Percentiles rank a stretch among this genome's conserved stretches.
These are phyloP conservation scores for Fusarium clavum DNA, from an alignment of 2,329 filamentous ascomycete genomes.

Conservation along the genomic window DNA sequence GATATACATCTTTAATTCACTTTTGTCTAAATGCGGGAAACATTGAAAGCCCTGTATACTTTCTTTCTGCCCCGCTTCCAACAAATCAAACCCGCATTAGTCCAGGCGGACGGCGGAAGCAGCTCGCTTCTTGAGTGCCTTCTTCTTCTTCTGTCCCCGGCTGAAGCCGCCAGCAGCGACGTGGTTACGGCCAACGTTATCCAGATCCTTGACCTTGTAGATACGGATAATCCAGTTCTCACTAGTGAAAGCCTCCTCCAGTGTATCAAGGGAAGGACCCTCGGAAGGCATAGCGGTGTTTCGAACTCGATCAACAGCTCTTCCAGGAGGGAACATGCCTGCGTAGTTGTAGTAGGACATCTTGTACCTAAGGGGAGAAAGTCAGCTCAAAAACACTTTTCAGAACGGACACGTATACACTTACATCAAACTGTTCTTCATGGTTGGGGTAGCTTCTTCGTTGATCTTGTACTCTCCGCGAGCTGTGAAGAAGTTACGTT, in stretches of 20 bases:
- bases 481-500: conserved; percentile 93
- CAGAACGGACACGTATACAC: conserved; percentile 50
- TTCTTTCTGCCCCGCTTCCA: conserved; percentile 30
- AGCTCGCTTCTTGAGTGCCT: conserved; percentile 77
- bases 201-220: conserved; percentile 99
- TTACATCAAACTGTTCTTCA: conserved; percentile 99
- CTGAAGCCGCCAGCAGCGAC: conserved; percentile 76
- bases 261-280: conserved; percentile 84
- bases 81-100: conserved; percentile 54
- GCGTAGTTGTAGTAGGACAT: conserved; percentile 99
- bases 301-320: conserved; percentile 91
- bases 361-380: conserved; percentile 81
- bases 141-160: conserved; percentile 86
- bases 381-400: conserved; percentile 20
- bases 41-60: conserved; percentile 37
- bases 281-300: conserved; percentile 82
- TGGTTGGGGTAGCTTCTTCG: conserved; percentile 90
- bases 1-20: conserved; percentile 54
- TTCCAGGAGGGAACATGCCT: conserved; percentile 88
- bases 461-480: conserved; percentile 97
- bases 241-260: conserved; percentile 98
- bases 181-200: conserved; percentile 94
- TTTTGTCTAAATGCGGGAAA: conserved; percentile 51
- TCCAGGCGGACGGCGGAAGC: conserved; percentile 78
- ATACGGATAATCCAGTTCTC: conserved; percentile 99